Base-by-base conservation (phyloP, 371 early-diverging fungal species). In the Lichtheimia corymbifera region DNA sequence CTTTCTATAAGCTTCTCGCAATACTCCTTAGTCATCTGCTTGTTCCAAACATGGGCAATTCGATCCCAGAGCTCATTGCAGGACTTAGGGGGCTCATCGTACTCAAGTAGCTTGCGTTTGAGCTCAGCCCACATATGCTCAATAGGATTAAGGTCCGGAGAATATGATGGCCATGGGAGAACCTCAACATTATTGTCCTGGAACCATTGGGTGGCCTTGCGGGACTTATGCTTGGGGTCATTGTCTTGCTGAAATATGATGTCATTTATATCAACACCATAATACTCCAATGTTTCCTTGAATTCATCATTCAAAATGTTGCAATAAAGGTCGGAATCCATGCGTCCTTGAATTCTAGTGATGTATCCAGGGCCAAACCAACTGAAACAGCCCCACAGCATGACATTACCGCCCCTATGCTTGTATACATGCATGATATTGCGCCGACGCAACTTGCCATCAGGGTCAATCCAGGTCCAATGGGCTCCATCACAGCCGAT, bases 221-320 rank as follows among this genome's bases (percentile, higher is more conserved):
- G 65, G 11, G 68, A 55, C 44, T 58, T 74, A 40, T 74, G 78
- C 50, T 72, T 42, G 1, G 63, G 20, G 30, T 63, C 63, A 50
- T 71, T 71, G 62, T 71, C 72, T 43, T 75, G 68, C 50, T 72
- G 72, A 50, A 72, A 68, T 20, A 69, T 62, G 5, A 71, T 52
- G 13, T 64, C 57, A 20, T 54, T 5, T n/a, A 20, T 11, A 50
- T 64, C 53, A 15, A 63, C 27, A 18, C 59, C 64, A 50, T 61
- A 61, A 27, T 66, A 20, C 12, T 59, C 22, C 2, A 67, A 12
- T 15, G 66, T 54, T 6, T 43, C 2, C 17, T 47, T 0, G 25
- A 63, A 30, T 52, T 62, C 52, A 30, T 68, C 61, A 18, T 49
- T 22, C 55, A 71, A 50, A 4, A 73, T 73, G 18, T 53, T 27